phyloP scores from a whole-genome alignment of 805 yeast genomes.

The Spathaspora girioi region DNA sequence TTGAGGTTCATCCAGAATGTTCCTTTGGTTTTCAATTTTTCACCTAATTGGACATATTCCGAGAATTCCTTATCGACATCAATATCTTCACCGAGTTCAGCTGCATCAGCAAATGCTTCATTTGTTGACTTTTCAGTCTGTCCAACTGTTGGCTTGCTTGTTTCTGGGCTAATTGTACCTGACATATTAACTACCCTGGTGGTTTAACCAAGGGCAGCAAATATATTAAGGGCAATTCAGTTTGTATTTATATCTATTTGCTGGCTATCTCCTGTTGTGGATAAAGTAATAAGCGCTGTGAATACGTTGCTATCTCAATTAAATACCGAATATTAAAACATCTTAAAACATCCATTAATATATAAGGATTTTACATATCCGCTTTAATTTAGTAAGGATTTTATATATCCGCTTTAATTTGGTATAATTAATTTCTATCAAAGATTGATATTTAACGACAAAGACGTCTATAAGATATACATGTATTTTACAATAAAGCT shows the following conservation, averaged over 20 bases:
- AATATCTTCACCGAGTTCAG: constrained; percentile 13
- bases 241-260: background rate
- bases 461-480: too few species aligned
- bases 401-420: too few species aligned
- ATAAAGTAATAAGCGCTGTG: too few species aligned
- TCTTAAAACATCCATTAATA: too few species aligned
- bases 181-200: background rate
- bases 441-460: too few species aligned
- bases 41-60: constrained; percentile 29
- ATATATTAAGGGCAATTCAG: background rate
- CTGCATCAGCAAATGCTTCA: background rate
- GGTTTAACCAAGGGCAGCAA: background rate
- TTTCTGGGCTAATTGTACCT: background rate
- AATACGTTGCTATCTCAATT: too few species aligned
- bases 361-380: too few species aligned
- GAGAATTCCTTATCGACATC: constrained; percentile 34
- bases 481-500: too few species aligned
- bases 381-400: too few species aligned
- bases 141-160: background rate
- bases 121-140: background rate
- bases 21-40: constrained; percentile 23
- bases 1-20: constrained; percentile 36
- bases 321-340: too few species aligned
- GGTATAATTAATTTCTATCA: too few species aligned
- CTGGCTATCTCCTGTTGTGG: too few species aligned